Base-by-base conservation (phyloP, 306 rosid genomes). In the Parietaria judaica region DNA sequence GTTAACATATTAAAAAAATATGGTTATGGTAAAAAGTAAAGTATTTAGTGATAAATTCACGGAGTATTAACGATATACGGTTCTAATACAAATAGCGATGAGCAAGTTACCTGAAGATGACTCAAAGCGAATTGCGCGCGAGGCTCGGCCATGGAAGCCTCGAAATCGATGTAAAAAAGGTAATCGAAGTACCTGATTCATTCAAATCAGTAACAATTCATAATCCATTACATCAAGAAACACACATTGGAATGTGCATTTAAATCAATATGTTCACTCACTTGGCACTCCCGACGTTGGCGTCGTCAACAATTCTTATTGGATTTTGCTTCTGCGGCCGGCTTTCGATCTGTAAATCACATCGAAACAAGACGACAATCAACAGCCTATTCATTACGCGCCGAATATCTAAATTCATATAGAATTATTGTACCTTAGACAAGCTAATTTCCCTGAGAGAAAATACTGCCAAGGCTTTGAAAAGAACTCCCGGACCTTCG, bases 111-210 rank as follows among this genome's bases (percentile, higher is more conserved):
- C 97, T 86, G 94, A 72, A 90, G 73, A 66, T 86, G 88, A 62
- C 70, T 83, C 75, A 90, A 69, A 70, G 95, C 95, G 74, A 60
- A 66, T 66, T 87, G 97, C 46, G 94, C 85, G 6, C 90, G 90
- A 23, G 88, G 78, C 64, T 90, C 95, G 34, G 92, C 89, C 95
- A 90, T 81, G 2, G 95, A 90, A 61, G 95, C 97, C 74, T 90
- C 94, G 72, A 90, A 81, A 70, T 90, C 97, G 12, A 87, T 77
- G 74, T 82, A 87, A 71, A 90, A 90, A 56, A 86, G 86, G 81
- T 84, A 86, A 76, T 90, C 95, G 39, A 90, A 90, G 58, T 83
- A 84, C 77, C 97, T 90, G 88, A 68, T 43, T 75, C 65, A 75
- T 38, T 56, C 62, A 67, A 69, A 41, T 1, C 34, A 7, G 54